Base-by-base conservation (phyloP, 208 protist species). In the Wallacemonas sp. region DNA sequence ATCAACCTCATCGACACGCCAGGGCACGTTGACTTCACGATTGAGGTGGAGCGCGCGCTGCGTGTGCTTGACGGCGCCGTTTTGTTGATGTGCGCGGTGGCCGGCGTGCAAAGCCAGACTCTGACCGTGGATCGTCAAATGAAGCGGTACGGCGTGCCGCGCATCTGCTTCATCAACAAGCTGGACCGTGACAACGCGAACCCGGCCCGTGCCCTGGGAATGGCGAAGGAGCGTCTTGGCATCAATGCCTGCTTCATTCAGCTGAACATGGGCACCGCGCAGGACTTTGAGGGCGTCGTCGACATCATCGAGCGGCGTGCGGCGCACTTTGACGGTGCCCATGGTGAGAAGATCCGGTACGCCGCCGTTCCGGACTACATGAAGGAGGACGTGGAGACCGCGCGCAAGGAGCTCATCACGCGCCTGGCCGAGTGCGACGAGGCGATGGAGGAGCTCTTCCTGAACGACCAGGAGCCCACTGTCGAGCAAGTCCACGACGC, bases 1-100 rank as follows among this genome's bases (percentile, higher is more conserved):
- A 98, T 99, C 72, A 99, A 99, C 80, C 95, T 99, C 59, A 99
- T 99, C 72, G 99, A 99, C 86, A 99, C 99, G 20, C 99, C 98
- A 32, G 98, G 98, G 42, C 99, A 99, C 86, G 98, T 99, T 12
- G 99, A 99, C 88, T 99, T 99, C 84, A 99, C 99, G 42, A 99
- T 99, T 54, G 99, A 99, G 76, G 98, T 99, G 44, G 94, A 98
- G 76, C 87, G 98, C 28, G 91, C 98, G n/a, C 89, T 99, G 61
- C 93, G 98, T 70, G 98, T 99, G 54, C 85, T 99, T 33, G 99
- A 99, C 69, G 99, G 98, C 36, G 99, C 98, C 41, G 91, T 99
- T 42, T 74, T 99, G 26, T 87, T 99, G 54, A 91, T 99, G 82
- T 99, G 97, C 78, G 88, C 78, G 65, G 97, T 98, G 26, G 83